Conservation (phyloP, 2,329 filamentous ascomycete species). For the Rutstroemia sp. region DNA sequence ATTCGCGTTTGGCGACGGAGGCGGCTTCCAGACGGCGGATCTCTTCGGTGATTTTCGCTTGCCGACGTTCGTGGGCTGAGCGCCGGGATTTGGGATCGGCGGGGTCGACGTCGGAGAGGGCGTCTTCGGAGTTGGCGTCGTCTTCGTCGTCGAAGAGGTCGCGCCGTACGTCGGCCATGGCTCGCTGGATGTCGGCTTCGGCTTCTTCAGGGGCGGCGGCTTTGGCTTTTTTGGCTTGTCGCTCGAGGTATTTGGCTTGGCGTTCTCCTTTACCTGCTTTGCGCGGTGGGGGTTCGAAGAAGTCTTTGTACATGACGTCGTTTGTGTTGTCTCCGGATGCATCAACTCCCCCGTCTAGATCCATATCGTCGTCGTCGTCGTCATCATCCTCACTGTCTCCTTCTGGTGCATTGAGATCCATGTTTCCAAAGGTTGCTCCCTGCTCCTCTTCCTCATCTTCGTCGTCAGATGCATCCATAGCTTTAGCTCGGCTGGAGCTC, state of each 20-base stretch:
- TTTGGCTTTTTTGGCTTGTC: constrained; percentile 35
- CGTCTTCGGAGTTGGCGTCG: constrained; percentile 55
- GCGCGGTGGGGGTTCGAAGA: constrained; percentile 78
- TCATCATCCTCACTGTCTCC: constrained; percentile 61
- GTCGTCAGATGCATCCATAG: constrained; percentile 30
- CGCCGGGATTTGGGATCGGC: constrained; percentile 65
- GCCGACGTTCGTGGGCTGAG: constrained; percentile 79
- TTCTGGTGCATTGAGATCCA: constrained; percentile 65
- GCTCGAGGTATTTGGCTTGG: constrained; percentile 33
- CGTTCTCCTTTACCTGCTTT: constrained; percentile 52
- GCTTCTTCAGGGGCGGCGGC: constrained; percentile 37
- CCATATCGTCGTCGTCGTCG: constrained; percentile 43
- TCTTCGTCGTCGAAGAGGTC: constrained; percentile 82
- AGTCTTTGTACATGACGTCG: constrained; percentile 84
- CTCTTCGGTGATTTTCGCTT: constrained; percentile 79
- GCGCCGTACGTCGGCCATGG: constrained; percentile 79
- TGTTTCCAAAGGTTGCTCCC: constrained; percentile 77
- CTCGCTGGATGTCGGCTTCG: constrained; percentile 66
- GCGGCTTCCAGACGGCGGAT: constrained; percentile 86
- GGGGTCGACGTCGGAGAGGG: constrained; percentile 57
- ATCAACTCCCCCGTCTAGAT: constrained; percentile 49
- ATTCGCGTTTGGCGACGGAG: constrained; percentile 83
- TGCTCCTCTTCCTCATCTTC: constrained; percentile 55
- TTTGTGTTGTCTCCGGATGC: constrained; percentile 64
- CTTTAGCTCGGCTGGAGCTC: constrained; percentile 28